A percentile compares a stretch with the other conserved stretches of the same genome.
These are phyloP conservation scores for Oxalis stricta DNA, from an alignment of 441 rosid genomes.

Conservation along the genomic window DNA sequence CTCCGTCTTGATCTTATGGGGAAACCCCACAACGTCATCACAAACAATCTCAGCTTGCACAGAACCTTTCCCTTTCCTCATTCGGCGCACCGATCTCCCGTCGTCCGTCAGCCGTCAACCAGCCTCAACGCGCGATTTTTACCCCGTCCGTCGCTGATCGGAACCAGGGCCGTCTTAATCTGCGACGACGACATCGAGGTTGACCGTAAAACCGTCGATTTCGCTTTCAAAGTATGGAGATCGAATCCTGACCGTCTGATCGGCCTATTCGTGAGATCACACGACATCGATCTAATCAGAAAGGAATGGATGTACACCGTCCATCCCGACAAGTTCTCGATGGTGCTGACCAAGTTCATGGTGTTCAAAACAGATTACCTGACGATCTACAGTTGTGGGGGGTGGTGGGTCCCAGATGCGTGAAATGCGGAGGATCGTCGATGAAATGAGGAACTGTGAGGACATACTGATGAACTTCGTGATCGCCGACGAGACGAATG, in stretches of 20 bases:
- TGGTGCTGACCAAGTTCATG: constrained; percentile 77
- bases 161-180: constrained; percentile 55
- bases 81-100: constrained; percentile 50
- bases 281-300: constrained; percentile 41
- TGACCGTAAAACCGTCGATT: constrained; percentile 44
- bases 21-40: constrained; percentile 51
- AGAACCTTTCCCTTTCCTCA: constrained; percentile 40
- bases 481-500: constrained; percentile 43
- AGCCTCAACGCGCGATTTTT: constrained; percentile 79
- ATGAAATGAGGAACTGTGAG: constrained; percentile 59
- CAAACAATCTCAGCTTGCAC: constrained; percentile 33
- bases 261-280: constrained; percentile 70
- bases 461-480: constrained; percentile 80
- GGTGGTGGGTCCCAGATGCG: constrained; percentile 36
- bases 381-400: constrained; percentile 49
- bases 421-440: constrained; percentile 52
- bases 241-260: constrained; percentile 47
- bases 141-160: constrained; percentile 30
- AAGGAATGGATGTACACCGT: constrained; percentile 85
- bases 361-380: constrained; percentile 48
- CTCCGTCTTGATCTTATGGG: constrained; percentile 69
- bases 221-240: constrained; percentile 66
- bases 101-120: constrained; percentile 43
- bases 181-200: constrained; percentile 88
- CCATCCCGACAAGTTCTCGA: constrained; percentile 65